Conservation (phyloP, 2,329 filamentous ascomycete species). For the Tricladium varicosporioides region DNA sequence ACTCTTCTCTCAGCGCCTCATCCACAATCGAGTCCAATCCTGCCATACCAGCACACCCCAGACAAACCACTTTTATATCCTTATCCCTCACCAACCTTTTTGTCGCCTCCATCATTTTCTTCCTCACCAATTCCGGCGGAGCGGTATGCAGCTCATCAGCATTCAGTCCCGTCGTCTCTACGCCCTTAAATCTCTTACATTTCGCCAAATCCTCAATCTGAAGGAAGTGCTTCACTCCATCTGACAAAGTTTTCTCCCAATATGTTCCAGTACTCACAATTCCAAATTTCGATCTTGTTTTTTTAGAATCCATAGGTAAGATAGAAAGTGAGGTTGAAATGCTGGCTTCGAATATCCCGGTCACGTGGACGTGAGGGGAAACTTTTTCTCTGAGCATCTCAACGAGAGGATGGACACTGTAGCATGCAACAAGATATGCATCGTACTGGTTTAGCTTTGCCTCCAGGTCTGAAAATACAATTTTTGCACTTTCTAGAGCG, state of each 20-base stretch:
- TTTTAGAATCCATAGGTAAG: slow-evolving; percentile 32
- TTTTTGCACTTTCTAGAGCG: slow-evolving; percentile 59
- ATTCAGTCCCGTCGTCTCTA: slow-evolving; percentile 77
- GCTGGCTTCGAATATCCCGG: slow-evolving; percentile 86
- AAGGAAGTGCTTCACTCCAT: slow-evolving; percentile 64
- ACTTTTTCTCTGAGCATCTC: slow-evolving; percentile 47
- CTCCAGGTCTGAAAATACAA: slow-evolving; percentile 57
- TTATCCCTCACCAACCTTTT: slow-evolving; percentile 57
- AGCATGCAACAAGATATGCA: slow-evolving; percentile 85
- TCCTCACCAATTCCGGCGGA: slow-evolving; percentile 59
- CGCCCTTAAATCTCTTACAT: slow-evolving; percentile 64
- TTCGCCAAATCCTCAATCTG: slow-evolving; percentile 42
- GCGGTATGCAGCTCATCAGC: slow-evolving; percentile 77
- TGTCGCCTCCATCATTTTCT: slow-evolving; percentile 68
- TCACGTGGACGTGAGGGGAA: slow-evolving; percentile 52
- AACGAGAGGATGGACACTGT: slow-evolving; percentile 80
- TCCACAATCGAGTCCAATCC: slow-evolving; percentile 78
- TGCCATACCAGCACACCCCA: slow-evolving; percentile 91
- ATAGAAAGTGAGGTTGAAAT: slow-evolving; percentile 48
- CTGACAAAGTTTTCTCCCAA: slow-evolving; percentile 72
- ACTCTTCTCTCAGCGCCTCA: slow-evolving; percentile 61
- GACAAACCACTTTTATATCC: slow-evolving; percentile 65
- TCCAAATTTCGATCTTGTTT: slow-evolving; percentile 57
- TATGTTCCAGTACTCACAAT: slow-evolving; percentile 85
- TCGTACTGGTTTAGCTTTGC: slow-evolving; percentile 53